These are phyloP conservation scores for Arthrinium phaeospermum DNA, from an alignment of 2,329 filamentous ascomycete genomes.

Conservation along the genomic window DNA sequence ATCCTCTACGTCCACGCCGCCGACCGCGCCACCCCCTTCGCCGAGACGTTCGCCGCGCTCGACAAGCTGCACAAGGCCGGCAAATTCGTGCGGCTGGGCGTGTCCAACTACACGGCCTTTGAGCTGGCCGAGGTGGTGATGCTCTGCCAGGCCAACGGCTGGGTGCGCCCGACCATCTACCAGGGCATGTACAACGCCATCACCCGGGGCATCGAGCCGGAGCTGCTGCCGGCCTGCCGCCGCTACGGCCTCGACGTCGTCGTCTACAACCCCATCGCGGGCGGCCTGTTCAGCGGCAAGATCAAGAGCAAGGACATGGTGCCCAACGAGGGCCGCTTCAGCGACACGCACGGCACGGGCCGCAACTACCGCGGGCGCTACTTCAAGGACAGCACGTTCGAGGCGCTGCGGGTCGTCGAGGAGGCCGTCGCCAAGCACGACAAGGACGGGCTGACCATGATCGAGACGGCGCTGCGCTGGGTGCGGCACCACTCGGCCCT, in stretches of 20 bases:
- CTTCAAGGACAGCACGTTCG: slow-evolving; percentile 68
- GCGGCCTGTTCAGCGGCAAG: slow-evolving; percentile 81
- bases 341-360: slow-evolving; percentile 56
- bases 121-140: slow-evolving; percentile 87
- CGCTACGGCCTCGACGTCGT: slow-evolving; percentile 81
- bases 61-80: slow-evolving; percentile 85
- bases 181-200: slow-evolving; percentile 90
- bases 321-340: slow-evolving; percentile 74
- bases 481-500: slow-evolving; percentile 71
- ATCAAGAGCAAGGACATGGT: slow-evolving; percentile 69
- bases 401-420: slow-evolving; percentile 73
- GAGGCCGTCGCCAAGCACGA: slow-evolving; percentile 67
- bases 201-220: slow-evolving; percentile 75
- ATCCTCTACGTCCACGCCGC: slow-evolving; percentile 80
- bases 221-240: slow-evolving; percentile 75
- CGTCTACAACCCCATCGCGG: slow-evolving; percentile 82
- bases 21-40: slow-evolving; percentile 73
- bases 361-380: slow-evolving; percentile 69
- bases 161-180: slow-evolving; percentile 84
- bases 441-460: slow-evolving; percentile 60
- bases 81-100: slow-evolving; percentile 80
- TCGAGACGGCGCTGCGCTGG: slow-evolving; percentile 80
- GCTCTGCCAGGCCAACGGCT: slow-evolving; percentile 78
- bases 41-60: slow-evolving; percentile 77
- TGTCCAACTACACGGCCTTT: slow-evolving; percentile 86